phyloP scores from a whole-genome alignment of 2,329 filamentous ascomycete genomes.

The Colletotrichum destructivum region DNA sequence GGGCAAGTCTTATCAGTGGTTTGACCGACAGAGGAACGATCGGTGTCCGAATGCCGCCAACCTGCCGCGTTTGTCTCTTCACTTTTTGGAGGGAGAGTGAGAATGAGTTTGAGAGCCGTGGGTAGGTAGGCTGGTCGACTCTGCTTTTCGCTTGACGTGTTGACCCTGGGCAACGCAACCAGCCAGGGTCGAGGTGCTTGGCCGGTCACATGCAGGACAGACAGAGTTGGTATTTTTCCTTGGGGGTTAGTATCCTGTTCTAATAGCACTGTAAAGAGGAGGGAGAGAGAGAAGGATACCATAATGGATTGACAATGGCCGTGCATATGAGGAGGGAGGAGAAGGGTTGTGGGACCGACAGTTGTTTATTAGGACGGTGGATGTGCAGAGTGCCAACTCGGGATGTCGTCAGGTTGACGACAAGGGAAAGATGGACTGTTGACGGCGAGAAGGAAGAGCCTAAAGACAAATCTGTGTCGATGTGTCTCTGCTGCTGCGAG shows the following conservation, averaged over 20 bases:
- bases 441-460: not conserved
- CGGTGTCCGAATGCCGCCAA: not conserved
- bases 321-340: not conserved
- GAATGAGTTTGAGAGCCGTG: not conserved
- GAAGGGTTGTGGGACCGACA: not conserved
- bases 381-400: not conserved
- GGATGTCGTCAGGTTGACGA: conserved; percentile 1
- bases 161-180: conserved; percentile 34
- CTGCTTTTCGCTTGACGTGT: conserved; percentile 12
- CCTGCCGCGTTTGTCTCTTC: not conserved
- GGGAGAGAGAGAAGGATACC: too few species aligned
- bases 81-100: not conserved
- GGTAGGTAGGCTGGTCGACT: conserved; percentile 19
- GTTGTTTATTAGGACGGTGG: not conserved
- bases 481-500: not conserved
- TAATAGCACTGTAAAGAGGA: too few species aligned
- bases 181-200: conserved; percentile 29
- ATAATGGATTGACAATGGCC: not conserved
- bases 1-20: not conserved
- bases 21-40: conserved; percentile 10
- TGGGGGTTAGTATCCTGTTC: too few species aligned
- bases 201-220: conserved; percentile 37
- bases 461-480: not conserved
- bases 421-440: not conserved
- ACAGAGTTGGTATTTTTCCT: conserved; percentile 21